Evolutionary conservation across 225 moss, liverwort and hornwort species (phyloP), one percentile per base, ranked within the genome.

Genomic region (Bryoerythrophyllum caledonicum): DNA sequence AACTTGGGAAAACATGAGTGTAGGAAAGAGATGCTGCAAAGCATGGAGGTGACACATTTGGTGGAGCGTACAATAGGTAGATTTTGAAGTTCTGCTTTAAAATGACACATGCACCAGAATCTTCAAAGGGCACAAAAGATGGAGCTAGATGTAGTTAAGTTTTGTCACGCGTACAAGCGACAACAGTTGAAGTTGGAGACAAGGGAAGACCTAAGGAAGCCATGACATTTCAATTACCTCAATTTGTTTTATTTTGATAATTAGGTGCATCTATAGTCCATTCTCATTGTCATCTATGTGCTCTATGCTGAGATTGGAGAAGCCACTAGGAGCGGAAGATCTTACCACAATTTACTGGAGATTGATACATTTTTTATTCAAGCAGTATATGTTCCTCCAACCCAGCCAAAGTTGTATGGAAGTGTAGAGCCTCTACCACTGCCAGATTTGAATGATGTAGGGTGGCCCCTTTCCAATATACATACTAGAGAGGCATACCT

Each of bases 21-120:
- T 60, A 14, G 60, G 5, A 14, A 32, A 60, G 60, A 60, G 32
- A 60, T 7, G 32, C 32, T 2, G 32, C 32, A 32, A 32, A 2
- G 32, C 17, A 32, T 60, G 60, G 60, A 1, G 60, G 60, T 60
- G 60, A 60, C 28, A 16, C 60, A 6, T 60, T 60, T 60, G 60
- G 32, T 60, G 60, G 60, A 60, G 60, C 32, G 17, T 60, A 60
- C 5, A 60, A 60, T 30, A 16, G 32, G 6, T 6, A 60, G 3
- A 60, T 60, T 60, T 60, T 60, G 60, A 60, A 60, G 60, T 60
- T 60, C 60, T 17, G 27, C 60, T 60, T 60, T 16, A 60, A 32
- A 60, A 60, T 60, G 60, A 60, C 17, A 7, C 32, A 17, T 32
- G 60, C 60, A 17, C 32, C 4, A 17, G 32, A 60, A 0, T 60